Conservation (phyloP, 73 alveolate genomes). For the Blepharisma japonicum region DNA sequence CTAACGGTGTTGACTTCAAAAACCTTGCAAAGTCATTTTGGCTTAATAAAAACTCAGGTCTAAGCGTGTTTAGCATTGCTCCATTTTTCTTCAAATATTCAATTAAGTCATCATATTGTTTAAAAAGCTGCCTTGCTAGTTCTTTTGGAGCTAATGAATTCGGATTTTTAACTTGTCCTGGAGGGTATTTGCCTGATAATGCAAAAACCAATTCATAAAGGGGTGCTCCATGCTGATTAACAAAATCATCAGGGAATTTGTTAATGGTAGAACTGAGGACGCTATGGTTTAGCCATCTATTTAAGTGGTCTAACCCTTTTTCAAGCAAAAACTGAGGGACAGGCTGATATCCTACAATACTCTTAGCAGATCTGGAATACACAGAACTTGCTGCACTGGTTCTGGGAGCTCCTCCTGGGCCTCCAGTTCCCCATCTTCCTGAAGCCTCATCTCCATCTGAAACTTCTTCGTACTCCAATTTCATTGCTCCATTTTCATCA, state of each 20-base stretch:
- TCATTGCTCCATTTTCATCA: slow-evolving; percentile 72
- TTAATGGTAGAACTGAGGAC: slow-evolving; percentile 68
- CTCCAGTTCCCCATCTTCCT: slow-evolving; percentile 34
- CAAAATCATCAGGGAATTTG: slow-evolving; percentile 91
- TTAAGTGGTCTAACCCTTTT: slow-evolving; percentile 81
- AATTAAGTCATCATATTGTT: slow-evolving; percentile 89
- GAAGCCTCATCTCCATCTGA: slow-evolving; percentile 62
- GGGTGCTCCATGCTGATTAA: slow-evolving; percentile 86
- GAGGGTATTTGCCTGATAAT: slow-evolving; percentile 92
- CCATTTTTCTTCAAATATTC: slow-evolving; percentile 92
- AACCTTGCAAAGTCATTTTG: slow-evolving; percentile 64
- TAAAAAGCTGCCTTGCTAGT: slow-evolving; percentile 63
- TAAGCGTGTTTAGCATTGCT: slow-evolving; percentile 90
- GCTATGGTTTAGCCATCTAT: slow-evolving; percentile 85
- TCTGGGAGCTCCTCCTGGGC: slow-evolving; percentile 32
- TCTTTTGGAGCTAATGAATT: slow-evolving; percentile 66
- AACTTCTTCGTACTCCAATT: slow-evolving; percentile 67
- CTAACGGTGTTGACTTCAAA: slow-evolving; percentile 46
- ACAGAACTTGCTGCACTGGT: slow-evolving; percentile 42
- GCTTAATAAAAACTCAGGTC: slow-evolving; percentile 92
- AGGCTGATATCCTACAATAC: slow-evolving; percentile 90
- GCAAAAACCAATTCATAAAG: slow-evolving; percentile 79
- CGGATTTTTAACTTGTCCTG: slow-evolving; percentile 76
- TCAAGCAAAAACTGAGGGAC: slow-evolving; percentile 85
- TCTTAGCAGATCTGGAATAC: slow-evolving; percentile 74